Conservation (phyloP, 768 basidiomycete species). For the Amanita thiersii region DNA sequence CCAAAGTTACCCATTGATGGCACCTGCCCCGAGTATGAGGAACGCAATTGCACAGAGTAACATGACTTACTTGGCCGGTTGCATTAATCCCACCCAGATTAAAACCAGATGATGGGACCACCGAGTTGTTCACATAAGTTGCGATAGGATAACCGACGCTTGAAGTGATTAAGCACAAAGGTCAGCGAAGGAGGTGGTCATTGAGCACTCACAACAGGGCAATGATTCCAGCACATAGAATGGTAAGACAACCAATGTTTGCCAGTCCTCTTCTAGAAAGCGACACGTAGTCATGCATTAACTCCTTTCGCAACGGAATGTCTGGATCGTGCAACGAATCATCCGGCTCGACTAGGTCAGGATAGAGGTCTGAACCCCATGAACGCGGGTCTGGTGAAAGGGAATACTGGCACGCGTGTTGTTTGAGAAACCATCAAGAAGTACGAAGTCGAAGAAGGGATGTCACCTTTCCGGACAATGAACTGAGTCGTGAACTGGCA, state of each 20-base stretch:
- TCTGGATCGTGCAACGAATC: conserved; percentile 71
- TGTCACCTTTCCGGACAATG: conserved; percentile 37
- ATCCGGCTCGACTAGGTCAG: conserved; percentile 52
- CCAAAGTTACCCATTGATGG: conserved; percentile 54
- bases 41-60: conserved; percentile 13
- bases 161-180: background rate
- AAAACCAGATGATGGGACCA: conserved; percentile 15
- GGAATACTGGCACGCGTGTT: conserved; percentile 37
- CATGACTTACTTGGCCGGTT: conserved; percentile 45
- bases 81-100: conserved; percentile 55
- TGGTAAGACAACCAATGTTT: conserved; percentile 63
- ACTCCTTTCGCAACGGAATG: conserved; percentile 17
- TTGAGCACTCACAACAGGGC: conserved; percentile 52
- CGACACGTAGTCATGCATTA: conserved; percentile 28
- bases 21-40: conserved; percentile 32
- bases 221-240: conserved; percentile 40
- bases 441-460: background rate
- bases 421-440: background rate
- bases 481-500: conserved; percentile 31
- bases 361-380: conserved; percentile 57
- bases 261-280: conserved; percentile 55
- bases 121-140: background rate
- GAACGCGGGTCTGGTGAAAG: conserved; percentile 56
- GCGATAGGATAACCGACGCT: conserved; percentile 43
- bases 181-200: background rate